Evolutionary conservation across 495 filamentous ascomycete species (phyloP).

Genomic region (Xylaria sp.): DNA sequence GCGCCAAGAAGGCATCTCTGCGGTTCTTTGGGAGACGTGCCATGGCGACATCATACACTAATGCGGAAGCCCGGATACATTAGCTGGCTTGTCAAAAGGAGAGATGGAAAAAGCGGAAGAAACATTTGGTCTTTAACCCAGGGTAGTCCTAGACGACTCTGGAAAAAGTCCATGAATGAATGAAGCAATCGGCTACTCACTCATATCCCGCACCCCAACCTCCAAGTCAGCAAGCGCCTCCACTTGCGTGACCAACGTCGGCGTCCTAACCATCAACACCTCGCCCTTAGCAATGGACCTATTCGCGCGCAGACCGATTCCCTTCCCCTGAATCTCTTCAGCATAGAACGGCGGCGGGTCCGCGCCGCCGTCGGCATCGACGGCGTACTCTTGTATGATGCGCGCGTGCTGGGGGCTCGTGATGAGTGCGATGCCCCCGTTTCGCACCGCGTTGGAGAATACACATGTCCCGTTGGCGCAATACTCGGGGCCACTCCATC

Average conservation of each 20-base stretch:
- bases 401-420: constrained; percentile 40
- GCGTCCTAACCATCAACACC: constrained; percentile 43
- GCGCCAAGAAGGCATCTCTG: constrained; percentile 39
- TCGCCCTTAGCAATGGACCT: constrained; percentile 48
- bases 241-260: constrained; percentile 43
- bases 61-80: not conserved
- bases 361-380: constrained; percentile 19
- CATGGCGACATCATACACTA: constrained; percentile 44
- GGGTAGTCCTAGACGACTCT: not conserved
- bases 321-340: constrained; percentile 46
- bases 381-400: constrained; percentile 32
- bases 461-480: constrained; percentile 49
- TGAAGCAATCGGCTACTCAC: constrained; percentile 10
- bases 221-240: constrained; percentile 39
- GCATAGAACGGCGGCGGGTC: constrained; percentile 38
- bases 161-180: not conserved
- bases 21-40: constrained; percentile 35
- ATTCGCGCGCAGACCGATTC: constrained; percentile 48
- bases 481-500: constrained; percentile 46
- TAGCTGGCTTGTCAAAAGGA: not conserved
- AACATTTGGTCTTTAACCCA: not conserved
- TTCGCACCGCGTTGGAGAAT: constrained; percentile 37
- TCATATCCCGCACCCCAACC: constrained; percentile 5
- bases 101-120: not conserved
- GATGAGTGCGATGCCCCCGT: constrained; percentile 44